Percentiles rank a stretch among this genome's conserved stretches.
phyloP scores from a whole-genome alignment of 129 eudicot genomes.

The Smallanthus sonchifolius region DNA sequence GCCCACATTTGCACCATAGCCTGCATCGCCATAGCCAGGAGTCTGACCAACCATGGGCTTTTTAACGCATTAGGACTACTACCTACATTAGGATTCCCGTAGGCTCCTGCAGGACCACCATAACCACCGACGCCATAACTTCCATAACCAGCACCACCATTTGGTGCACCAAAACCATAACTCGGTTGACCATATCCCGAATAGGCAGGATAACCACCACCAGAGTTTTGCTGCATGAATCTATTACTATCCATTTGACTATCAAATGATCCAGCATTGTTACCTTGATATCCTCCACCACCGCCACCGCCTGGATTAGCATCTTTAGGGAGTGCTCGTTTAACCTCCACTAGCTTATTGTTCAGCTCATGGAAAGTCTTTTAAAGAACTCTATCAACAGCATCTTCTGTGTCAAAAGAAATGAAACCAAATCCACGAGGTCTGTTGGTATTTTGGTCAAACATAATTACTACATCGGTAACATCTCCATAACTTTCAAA shows the following conservation, averaged over 20 bases:
- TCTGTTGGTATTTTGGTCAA: conserved; percentile 64
- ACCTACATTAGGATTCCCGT: conserved; percentile 44
- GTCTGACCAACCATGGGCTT: conserved; percentile 41
- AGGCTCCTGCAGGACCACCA: conserved; percentile 43
- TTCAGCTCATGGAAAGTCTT: conserved; percentile 54
- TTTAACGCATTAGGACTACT: conserved; percentile 36
- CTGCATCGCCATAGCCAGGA: conserved; percentile 47
- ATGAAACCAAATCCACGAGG: conserved; percentile 87
- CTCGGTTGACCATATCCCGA: conserved; percentile 41
- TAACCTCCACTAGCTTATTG: conserved; percentile 58
- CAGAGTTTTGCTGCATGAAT: conserved; percentile 41
- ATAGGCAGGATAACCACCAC: conserved; percentile 42
- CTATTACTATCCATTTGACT: conserved; percentile 44
- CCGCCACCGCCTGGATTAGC: conserved; percentile 46
- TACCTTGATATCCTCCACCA: conserved; percentile 41
- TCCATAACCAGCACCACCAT: conserved; percentile 35
- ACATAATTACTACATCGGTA: conserved; percentile 66
- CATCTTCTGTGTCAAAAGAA: conserved; percentile 67
- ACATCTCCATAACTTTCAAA: conserved; percentile 57
- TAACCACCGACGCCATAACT: conserved; percentile 36
- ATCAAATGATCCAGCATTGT: conserved; percentile 31
- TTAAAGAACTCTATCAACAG: conserved; percentile 65
- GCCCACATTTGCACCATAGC: conserved; percentile 36
- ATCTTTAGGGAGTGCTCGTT: conserved; percentile 65
- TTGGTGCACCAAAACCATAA: conserved; percentile 48